Base-by-base conservation (phyloP, 1,139 yeast species). In the Kluyveromyces marxianus region DNA sequence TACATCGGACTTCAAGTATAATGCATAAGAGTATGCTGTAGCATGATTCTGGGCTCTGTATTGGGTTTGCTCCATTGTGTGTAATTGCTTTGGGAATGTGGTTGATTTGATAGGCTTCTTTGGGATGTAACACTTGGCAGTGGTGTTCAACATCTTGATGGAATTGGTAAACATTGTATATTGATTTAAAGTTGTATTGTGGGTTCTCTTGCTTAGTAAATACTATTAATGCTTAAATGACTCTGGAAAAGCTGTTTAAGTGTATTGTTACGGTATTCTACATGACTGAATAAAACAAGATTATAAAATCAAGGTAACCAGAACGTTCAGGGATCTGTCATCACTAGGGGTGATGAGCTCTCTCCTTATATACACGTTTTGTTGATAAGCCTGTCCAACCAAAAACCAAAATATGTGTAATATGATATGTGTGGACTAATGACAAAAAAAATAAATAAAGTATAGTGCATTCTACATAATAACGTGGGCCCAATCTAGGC, bases 21-120 rank as follows among this genome's bases (percentile, higher is more conserved):
- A 14, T 4, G 43, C 43, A 27, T 21, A 47, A 42, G 25, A 42
- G 41, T 39, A 33, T 37, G 42, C 47, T 40, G 37, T 24, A 45
- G 32, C 27, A 42, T 31, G 26, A 37, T 37, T 30, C 44, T 47
- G 41, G 45, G 34, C 39, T 35, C 28, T 30, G 35, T n/a, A n/a
- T 40, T 41, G 34, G n/a, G 27, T 7, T 27, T 14, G 21, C 21
- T 34, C 38, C 21, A 35, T 14, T 5, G 43, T 40, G 10, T 34
- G 37, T 34, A 40, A 32, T 14, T 33, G 43, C 8, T 51, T 47
- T 21, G 54, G 54, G 38, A 50, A 50, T 14, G 53, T 51, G 3
- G 54, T 51, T 7, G 53, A 42, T 30, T 47, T 44, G 29, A 49
- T 35, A 5, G 52, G 40, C 5, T 47, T 41, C 31, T 47, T 49